Base-by-base conservation (phyloP, 352 stramenopile genomes). In the Blastocystis sp. region DNA sequence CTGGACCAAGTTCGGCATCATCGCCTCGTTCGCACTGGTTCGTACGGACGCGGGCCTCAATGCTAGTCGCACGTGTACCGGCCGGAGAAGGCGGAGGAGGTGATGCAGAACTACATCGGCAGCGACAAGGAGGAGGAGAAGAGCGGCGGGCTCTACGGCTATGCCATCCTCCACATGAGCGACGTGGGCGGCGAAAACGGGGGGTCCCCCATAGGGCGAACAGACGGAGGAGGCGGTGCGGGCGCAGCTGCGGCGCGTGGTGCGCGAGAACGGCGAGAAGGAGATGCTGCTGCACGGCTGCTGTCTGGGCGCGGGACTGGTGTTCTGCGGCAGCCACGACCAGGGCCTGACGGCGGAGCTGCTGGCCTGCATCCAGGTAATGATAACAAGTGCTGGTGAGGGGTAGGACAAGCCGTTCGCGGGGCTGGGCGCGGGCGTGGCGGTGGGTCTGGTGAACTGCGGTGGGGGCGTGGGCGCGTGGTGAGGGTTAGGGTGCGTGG, bases 1-100 rank as follows among this genome's bases (percentile, higher is more conserved):
- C 92, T 99, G 97, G 97, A 96, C 96, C 71, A 98, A 99, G 91
- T 99, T 99, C 89, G 98, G 95, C 6, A 96, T 96, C 28, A 98
- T 96, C 4, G 96, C 96, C 21, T 97, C 94, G 82, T 93, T 99
- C n/a, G 97, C 97, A 80, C 96, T 99, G 52, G 94, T 99, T 60
- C 97, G 99, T 92, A 96, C 10, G 10, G 34, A 42, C 34, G 21
- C n/a, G 1, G n/a, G 7, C 0, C 0, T 69, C 34, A 7, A 69
- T 69, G 17, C 7, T 69, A 97, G 78, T 95, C 95, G 60, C 97
- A 99, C 89, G 93, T 98, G 79, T 95, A 96, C 79, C 95, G 98
- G 91, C 96, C 93, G 89, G 98, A 98, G 96, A 97, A 95, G 87
- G 90, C 99, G 28, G 91, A 99, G 11, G 93, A 97, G 89, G 96